Percentiles rank a stretch among this genome's conserved stretches.
These are phyloP conservation scores for Lotus japonicus DNA, from an alignment of 306 rosid species.

Conservation along the genomic window DNA sequence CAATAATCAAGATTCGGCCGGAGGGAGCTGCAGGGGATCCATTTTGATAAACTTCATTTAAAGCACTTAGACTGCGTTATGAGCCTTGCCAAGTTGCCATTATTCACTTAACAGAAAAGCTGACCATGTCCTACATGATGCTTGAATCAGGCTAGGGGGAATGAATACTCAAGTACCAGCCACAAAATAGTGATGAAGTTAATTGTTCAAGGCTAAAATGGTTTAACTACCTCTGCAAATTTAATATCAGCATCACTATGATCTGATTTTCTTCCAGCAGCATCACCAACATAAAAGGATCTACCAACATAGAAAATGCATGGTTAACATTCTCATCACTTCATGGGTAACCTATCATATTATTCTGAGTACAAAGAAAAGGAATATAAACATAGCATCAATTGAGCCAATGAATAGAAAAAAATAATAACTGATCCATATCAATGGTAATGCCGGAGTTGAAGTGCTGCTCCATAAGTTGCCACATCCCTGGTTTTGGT, in stretches of 20 bases:
- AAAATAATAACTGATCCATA: slow-evolving; percentile 60
- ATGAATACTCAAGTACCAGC: too few species aligned
- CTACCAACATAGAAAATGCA: slow-evolving; percentile 36
- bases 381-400: slow-evolving; percentile 1
- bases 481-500: slow-evolving; percentile 93
- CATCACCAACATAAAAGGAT: slow-evolving; percentile 94
- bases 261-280: slow-evolving; percentile 81
- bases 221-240: slow-evolving; percentile 71
- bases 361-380: not conserved
- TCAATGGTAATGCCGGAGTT: slow-evolving; percentile 75
- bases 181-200: not conserved
- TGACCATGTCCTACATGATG: not conserved
- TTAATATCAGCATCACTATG: slow-evolving; percentile 87
- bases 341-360: not conserved
- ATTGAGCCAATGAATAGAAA: slow-evolving; percentile 12
- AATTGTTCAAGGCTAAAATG: not conserved
- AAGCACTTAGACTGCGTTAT: too few species aligned
- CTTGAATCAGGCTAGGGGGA: not conserved
- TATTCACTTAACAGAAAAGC: not conserved
- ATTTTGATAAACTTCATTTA: too few species aligned
- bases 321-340: slow-evolving; percentile 3
- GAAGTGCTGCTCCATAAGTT: slow-evolving; percentile 71
- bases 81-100: too few species aligned
- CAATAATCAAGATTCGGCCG: too few species aligned
- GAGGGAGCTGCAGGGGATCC: too few species aligned